Conservation (phyloP, 768 basidiomycete species). For the Boletellus ananiceps region DNA sequence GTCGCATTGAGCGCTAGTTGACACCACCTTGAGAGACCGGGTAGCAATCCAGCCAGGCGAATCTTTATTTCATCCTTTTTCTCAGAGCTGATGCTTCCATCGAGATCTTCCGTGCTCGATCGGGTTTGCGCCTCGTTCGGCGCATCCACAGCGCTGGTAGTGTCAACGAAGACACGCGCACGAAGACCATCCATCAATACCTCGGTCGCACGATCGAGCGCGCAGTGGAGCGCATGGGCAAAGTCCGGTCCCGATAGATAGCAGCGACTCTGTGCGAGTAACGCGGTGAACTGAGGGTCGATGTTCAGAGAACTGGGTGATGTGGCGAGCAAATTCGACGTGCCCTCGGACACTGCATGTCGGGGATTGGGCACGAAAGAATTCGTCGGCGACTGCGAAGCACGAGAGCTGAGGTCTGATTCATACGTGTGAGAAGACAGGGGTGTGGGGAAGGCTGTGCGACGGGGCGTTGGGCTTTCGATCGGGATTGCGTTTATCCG, state of each 20-base stretch:
- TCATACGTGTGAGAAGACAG: constrained; percentile 15
- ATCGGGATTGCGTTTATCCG: constrained; percentile 15
- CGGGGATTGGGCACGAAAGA: constrained; percentile 21
- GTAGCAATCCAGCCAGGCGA: constrained; percentile 74
- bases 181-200: constrained; percentile 62
- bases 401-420: constrained; percentile 19
- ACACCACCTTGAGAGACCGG: constrained; percentile 77
- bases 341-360: neutral
- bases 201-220: constrained; percentile 64
- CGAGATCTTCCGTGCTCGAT: constrained; percentile 8
- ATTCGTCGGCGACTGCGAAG: constrained; percentile 23
- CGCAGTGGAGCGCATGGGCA: constrained; percentile 61
- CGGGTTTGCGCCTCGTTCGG: constrained; percentile 7
- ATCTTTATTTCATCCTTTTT: constrained; percentile 44
- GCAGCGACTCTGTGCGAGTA: constrained; percentile 65
- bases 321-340: neutral
- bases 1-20: constrained; percentile 58
- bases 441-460: constrained; percentile 18
- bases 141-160: constrained; percentile 10
- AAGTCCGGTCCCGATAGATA: constrained; percentile 70
- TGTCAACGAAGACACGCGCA: constrained; percentile 53
- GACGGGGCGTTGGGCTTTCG: constrained; percentile 9
- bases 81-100: constrained; percentile 5
- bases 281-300: constrained; percentile 45
- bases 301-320: constrained; percentile 7